Conservation (phyloP, 352 stramenopile genomes). For the Globisporangium splendens region DNA sequence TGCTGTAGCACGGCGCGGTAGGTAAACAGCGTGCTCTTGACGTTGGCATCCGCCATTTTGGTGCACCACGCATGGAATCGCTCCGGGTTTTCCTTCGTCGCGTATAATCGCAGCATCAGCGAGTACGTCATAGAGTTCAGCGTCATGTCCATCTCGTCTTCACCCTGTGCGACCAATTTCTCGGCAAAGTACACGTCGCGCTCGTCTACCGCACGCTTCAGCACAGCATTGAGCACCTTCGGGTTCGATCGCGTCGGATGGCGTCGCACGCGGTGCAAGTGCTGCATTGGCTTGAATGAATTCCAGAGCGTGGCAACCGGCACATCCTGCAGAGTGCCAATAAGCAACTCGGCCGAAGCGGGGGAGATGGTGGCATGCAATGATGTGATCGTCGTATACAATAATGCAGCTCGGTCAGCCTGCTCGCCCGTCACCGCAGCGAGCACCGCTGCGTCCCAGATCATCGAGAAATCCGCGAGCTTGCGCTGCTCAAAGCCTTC, state of each 20-base stretch:
- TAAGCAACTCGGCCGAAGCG: constrained; percentile 42
- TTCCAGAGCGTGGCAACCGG: constrained; percentile 52
- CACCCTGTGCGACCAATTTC: constrained; percentile 39
- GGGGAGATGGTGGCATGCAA: constrained; percentile 38
- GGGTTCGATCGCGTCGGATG: constrained; percentile 24
- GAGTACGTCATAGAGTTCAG: constrained; percentile 76
- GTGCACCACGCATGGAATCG: constrained; percentile 44
- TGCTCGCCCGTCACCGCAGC: constrained; percentile 48
- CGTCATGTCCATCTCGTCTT: constrained; percentile 29
- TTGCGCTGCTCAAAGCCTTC: constrained; percentile 36
- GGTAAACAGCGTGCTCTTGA: constrained; percentile 49
- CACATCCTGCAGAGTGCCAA: constrained; percentile 35
- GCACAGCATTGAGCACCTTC: constrained; percentile 54
- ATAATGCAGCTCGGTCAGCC: constrained; percentile 30
- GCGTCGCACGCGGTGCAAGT: constrained; percentile 33
- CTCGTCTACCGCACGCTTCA: constrained; percentile 55
- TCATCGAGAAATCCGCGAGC: constrained; percentile 37
- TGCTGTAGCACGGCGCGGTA: constrained; percentile 52
- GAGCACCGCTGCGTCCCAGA: constrained; percentile 65
- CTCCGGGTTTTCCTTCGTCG: constrained; percentile 36
- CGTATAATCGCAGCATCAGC: constrained; percentile 65
- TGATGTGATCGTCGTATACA: constrained; percentile 45
- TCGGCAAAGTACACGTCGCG: constrained; percentile 49
- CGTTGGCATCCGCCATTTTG: constrained; percentile 35
- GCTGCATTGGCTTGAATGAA: constrained; percentile 42